These are phyloP conservation scores for Clavaria fumosa DNA, from an alignment of 768 basidiomycete species.

Conservation along the genomic window DNA sequence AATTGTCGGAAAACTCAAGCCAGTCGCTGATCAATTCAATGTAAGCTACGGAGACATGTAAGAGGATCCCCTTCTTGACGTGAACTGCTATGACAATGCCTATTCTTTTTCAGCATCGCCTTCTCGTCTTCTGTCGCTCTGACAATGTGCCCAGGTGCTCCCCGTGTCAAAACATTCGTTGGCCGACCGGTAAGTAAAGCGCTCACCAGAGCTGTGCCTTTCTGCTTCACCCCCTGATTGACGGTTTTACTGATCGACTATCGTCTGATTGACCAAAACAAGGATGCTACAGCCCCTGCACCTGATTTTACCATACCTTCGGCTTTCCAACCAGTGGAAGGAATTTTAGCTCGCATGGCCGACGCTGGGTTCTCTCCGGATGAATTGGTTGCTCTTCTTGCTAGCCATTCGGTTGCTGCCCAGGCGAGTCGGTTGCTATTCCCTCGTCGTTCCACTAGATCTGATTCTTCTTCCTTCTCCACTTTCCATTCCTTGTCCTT, in stretches of 20 bases:
- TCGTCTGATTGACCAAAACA: slow-evolving; percentile 8
- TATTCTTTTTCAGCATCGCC: slow-evolving; percentile 21
- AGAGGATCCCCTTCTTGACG: slow-evolving; percentile 7
- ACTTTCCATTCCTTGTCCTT: too few relatives aligned
- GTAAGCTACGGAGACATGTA: slow-evolving; percentile 33
- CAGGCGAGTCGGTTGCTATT: too few relatives aligned
- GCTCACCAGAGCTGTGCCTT: too few relatives aligned
- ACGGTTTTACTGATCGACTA: slow-evolving; percentile 15
- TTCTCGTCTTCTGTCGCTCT: slow-evolving; percentile 32
- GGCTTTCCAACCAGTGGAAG: slow-evolving; percentile 1
- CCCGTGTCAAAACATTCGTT: slow-evolving; percentile 24
- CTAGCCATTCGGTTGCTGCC: slow-evolving; percentile 13
- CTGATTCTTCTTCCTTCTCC: too few relatives aligned
- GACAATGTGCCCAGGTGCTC: slow-evolving; percentile 30
- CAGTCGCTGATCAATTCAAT: slow-evolving; percentile 21
- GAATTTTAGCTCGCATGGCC: slow-evolving; percentile 13
- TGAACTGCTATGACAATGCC: background rate
- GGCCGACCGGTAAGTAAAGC: slow-evolving; percentile 22
- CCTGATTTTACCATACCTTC: slow-evolving; percentile 1
- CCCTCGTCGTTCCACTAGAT: too few relatives aligned
- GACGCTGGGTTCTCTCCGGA: slow-evolving; percentile 22
- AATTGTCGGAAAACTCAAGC: slow-evolving; percentile 22
- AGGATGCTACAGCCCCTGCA: slow-evolving; percentile 11
- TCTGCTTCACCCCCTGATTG: slow-evolving; percentile 18
- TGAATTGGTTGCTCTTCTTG: slow-evolving; percentile 25